phyloP scores from a whole-genome alignment of 1,284 basidiomycete genomes.

The Melampsora americana region DNA sequence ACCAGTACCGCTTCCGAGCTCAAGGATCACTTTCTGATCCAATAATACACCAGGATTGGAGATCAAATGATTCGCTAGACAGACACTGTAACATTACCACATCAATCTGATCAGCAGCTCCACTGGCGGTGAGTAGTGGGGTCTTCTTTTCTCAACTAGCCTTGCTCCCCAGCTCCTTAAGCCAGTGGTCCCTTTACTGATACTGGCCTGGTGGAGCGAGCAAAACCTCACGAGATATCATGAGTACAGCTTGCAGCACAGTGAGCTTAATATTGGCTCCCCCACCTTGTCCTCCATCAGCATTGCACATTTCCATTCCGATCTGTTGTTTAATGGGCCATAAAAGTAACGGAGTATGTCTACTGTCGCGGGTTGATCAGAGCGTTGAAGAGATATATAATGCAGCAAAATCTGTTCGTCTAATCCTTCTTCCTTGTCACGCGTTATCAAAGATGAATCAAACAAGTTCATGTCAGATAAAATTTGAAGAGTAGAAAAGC shows the following conservation, averaged over 20 bases:
- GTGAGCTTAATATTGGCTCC: too few relatives aligned
- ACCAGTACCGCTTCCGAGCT: constrained; percentile 38
- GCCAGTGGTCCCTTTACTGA: constrained; percentile 40
- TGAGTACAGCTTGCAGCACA: too few relatives aligned
- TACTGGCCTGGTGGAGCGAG: constrained; percentile 11
- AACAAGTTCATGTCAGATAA: background rate
- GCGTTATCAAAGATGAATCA: background rate
- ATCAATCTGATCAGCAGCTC: background rate
- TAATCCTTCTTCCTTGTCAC: constrained; percentile 22
- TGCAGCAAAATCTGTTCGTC: constrained; percentile 28
- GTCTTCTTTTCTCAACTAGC: background rate
- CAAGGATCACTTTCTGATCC: background rate
- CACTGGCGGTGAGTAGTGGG: too few relatives aligned
- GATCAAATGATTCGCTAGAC: constrained; percentile 37
- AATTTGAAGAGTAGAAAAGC: background rate
- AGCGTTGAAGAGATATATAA: constrained; percentile 37
- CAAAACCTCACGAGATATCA: too few relatives aligned
- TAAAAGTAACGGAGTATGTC: constrained; percentile 36
- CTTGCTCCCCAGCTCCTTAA: constrained; percentile 41
- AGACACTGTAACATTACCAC: constrained; percentile 15
- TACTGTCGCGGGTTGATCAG: background rate
- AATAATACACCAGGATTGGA: constrained; percentile 4
- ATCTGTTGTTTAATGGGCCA: constrained; percentile 9
- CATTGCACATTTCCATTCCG: constrained; percentile 7
- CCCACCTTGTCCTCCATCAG: constrained; percentile 34